A percentile compares a stretch with the other conserved stretches of the same genome.
Evolutionary conservation across 768 basidiomycete species (phyloP).

Genomic region (Phanerochaete carnosa): DNA sequence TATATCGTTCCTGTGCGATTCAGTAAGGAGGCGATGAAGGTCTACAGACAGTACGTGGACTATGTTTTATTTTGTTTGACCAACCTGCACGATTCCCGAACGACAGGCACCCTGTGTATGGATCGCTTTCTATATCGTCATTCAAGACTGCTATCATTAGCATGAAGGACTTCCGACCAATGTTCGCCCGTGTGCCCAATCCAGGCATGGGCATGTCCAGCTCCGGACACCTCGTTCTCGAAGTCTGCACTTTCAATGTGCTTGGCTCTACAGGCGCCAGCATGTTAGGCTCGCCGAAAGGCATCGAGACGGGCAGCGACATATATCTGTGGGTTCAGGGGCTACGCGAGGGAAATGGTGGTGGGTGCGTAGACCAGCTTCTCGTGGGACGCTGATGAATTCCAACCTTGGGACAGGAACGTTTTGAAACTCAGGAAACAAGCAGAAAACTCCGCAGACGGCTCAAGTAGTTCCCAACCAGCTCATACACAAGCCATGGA

Average conservation of each 20-base stretch:
- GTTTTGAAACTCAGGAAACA: conserved; percentile 45
- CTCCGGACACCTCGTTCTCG: conserved; percentile 45
- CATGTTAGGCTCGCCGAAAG: conserved; percentile 48
- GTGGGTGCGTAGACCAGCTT: conserved; percentile 44
- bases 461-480: background rate
- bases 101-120: too few relatives aligned
- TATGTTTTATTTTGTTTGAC: conserved; percentile 9
- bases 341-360: conserved; percentile 54
- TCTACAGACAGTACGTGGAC: conserved; percentile 34
- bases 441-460: conserved; percentile 17
- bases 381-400: background rate
- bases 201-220: conserved; percentile 36
- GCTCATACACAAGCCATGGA: background rate
- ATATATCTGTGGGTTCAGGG: conserved; percentile 53
- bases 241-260: conserved; percentile 41
- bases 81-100: too few relatives aligned
- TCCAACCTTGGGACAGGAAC: conserved; percentile 30
- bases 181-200: conserved; percentile 52
- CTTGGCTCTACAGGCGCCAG: conserved; percentile 44
- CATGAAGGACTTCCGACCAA: conserved; percentile 48
- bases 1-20: conserved; percentile 52
- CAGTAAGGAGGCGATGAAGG: conserved; percentile 44
- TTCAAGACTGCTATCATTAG: conserved; percentile 43
- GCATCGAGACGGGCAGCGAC: conserved; percentile 36
- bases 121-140: conserved; percentile 41